These are phyloP conservation scores for Alternaria consortialis DNA, from an alignment of 2,329 filamentous ascomycete genomes.

Conservation along the genomic window DNA sequence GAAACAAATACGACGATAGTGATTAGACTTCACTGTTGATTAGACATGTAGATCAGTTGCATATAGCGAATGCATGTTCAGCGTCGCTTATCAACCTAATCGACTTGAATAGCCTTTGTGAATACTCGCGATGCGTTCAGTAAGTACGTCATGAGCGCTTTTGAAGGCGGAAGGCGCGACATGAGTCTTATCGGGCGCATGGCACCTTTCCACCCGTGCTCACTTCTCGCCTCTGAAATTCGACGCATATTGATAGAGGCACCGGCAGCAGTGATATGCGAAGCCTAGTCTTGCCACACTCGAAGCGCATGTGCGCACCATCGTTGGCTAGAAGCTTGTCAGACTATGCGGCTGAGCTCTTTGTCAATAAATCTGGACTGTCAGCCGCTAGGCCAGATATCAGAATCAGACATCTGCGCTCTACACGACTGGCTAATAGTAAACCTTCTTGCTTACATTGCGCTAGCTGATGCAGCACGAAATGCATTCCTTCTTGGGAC, in stretches of 20 bases:
- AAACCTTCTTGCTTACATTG: background rate
- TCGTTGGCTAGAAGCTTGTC: background rate
- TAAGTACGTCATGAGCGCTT: background rate
- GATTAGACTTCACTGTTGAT: conserved; percentile 25
- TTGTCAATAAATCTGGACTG: background rate
- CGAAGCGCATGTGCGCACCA: background rate
- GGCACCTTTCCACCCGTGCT: background rate
- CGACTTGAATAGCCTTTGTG: background rate
- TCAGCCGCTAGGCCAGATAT: background rate
- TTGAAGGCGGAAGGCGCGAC: background rate
- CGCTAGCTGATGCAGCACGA: conserved; percentile 8
- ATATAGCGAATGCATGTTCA: background rate
- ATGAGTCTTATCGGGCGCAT: background rate
- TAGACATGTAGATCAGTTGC: background rate
- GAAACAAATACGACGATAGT: conserved; percentile 71
- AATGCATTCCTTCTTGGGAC: conserved; percentile 5
- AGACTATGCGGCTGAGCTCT: background rate
- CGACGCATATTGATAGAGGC: background rate
- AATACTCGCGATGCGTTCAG: background rate
- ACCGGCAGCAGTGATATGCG: background rate
- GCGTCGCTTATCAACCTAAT: background rate
- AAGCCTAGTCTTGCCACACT: background rate
- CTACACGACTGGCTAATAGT: background rate
- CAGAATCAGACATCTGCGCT: background rate
- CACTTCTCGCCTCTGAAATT: background rate